These are phyloP conservation scores for Ustilago crameri DNA, from an alignment of 1,284 basidiomycete genomes.

Conservation along the genomic window DNA sequence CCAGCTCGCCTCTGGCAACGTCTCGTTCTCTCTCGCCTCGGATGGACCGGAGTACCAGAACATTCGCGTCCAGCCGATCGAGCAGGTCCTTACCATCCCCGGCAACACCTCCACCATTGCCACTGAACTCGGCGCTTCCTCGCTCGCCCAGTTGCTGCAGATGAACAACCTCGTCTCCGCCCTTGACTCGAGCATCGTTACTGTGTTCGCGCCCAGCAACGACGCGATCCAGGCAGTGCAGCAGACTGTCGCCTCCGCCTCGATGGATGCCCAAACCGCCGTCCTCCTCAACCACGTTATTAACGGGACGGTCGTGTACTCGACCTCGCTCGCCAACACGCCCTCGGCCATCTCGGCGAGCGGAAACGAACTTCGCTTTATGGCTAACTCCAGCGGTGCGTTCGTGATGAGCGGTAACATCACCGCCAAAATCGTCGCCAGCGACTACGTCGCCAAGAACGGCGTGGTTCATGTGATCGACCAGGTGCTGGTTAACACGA, in stretches of 20 bases:
- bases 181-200: conserved; percentile 72
- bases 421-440: conserved; percentile 74
- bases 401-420: conserved; percentile 74
- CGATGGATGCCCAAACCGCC: conserved; percentile 74
- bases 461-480: conserved; percentile 80
- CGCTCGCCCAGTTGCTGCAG: conserved; percentile 67
- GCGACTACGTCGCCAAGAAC: conserved; percentile 77
- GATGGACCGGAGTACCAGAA: conserved; percentile 72
- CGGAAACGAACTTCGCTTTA: conserved; percentile 74
- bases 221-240: conserved; percentile 69
- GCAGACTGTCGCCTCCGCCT: conserved; percentile 70
- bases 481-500: conserved; percentile 74
- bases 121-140: conserved; percentile 52
- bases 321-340: conserved; percentile 67
- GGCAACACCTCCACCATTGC: conserved; percentile 42
- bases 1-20: conserved; percentile 71
- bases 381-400: conserved; percentile 74
- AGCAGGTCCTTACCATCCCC: conserved; percentile 71
- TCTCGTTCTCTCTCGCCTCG: conserved; percentile 30
- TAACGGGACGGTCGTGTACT: conserved; percentile 78
- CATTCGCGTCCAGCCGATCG: conserved; percentile 52
- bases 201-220: conserved; percentile 76
- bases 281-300: conserved; percentile 71
- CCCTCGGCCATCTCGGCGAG: conserved; percentile 73
- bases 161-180: conserved; percentile 69